Base-by-base conservation (phyloP, 1,284 basidiomycete genomes). In the Megacollybia platyphylla region DNA sequence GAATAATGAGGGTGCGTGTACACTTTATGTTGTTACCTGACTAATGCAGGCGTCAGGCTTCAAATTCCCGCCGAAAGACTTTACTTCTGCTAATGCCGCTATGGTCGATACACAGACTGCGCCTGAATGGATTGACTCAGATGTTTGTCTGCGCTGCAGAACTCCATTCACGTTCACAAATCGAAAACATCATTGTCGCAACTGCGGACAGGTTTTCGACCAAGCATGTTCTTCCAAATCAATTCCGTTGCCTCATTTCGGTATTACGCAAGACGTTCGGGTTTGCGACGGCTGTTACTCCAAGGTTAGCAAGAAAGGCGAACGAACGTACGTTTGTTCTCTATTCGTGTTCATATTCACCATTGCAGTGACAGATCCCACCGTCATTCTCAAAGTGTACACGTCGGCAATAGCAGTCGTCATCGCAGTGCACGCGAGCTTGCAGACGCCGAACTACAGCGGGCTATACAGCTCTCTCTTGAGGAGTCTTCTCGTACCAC, bases 141-240 rank as follows among this genome's bases (percentile, higher is more conserved):
- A 94, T 28, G 82, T 93, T 9, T 99, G 96, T 61, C 77, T 96
- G 51, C 79, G 92, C 18, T 99, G 96, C 61, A 77, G 96, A 15
- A 83, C 87, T 0, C 62, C 87, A 0, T 99, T 99, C 64, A 82
- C 84, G 1, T 94, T 97, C 54, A 97, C 93, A 34, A 97, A 97
- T 57, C 79, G 96, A 46, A 97, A 97, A 59, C 96, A 98, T 57
- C 96, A 99, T 59, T 99, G 96, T 60, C 79, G 96, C 6, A 97
- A 97, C 61, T 99, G 96, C 60, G 96, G 96, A 7, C 82, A 87
- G 54, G 90, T 98, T 13, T 98, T 97, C 56, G 93, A 97, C 62
- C 90, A 94, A 48, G 74, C 81, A 43, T 99, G 96, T 61, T 93
- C 91, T 1, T 82, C 85, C 32, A 88, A 91, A 61, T 71, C 71